Conservation (phyloP, 169 alveolate genomes). For the Cryptosporidium tyzzeri region DNA sequence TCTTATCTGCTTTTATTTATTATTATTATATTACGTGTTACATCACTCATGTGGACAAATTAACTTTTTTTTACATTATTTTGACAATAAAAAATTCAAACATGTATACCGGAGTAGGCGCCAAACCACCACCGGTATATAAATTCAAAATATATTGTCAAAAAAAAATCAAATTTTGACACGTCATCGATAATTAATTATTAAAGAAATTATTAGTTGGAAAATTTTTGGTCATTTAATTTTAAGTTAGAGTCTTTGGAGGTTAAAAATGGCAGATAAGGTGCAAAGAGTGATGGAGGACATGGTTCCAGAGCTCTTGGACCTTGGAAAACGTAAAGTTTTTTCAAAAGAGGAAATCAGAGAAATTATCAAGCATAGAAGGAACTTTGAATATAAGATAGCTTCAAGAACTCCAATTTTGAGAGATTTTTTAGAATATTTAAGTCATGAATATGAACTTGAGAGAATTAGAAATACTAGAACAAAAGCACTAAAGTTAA, state of each 20-base stretch:
- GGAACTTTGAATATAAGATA: conserved; percentile 77
- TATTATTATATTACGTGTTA: neutral
- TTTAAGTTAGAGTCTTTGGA: neutral
- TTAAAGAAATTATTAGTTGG: neutral
- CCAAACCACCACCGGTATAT: neutral
- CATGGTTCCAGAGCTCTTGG: conserved; percentile 78
- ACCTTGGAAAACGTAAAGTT: conserved; percentile 75
- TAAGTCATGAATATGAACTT: conserved; percentile 57
- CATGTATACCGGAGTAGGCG: conserved; percentile 34
- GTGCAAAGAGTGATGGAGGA: conserved; percentile 80
- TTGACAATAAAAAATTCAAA: neutral
- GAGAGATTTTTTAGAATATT: conserved; percentile 53
- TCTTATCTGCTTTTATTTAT: neutral
- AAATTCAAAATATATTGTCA: neutral
- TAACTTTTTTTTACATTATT: neutral
- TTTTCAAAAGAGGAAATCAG: conserved; percentile 73
- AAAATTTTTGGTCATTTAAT: neutral
- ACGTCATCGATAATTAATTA: neutral
- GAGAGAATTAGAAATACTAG: conserved; percentile 49
- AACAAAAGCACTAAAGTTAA: conserved; percentile 40
- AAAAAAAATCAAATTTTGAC: conserved; percentile 1
- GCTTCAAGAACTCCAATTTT: conserved; percentile 64
- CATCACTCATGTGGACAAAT: conserved; percentile 36
- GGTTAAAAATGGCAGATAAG: conserved; percentile 77
- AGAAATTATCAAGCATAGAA: conserved; percentile 62